phyloP scores from a whole-genome alignment of 148 eudicot genomes.

The Vaccinium vitisidaea region DNA sequence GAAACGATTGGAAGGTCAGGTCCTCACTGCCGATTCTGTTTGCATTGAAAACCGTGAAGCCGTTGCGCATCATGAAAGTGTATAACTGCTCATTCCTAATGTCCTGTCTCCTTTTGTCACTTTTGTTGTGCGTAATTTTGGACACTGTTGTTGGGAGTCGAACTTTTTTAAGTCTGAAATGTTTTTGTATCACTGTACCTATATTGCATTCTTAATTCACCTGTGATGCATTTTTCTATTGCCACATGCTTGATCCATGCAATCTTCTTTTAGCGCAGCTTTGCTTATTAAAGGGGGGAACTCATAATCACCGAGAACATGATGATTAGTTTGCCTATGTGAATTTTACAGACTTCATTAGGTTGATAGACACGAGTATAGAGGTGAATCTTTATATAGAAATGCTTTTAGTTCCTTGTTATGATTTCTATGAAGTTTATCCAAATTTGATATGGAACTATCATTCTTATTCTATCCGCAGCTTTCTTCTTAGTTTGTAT shows the following conservation, averaged over 20 bases:
- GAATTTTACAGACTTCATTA: background rate
- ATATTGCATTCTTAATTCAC: background rate
- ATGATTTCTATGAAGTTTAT: background rate
- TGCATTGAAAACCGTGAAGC: conserved; percentile 66
- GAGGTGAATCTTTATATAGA: background rate
- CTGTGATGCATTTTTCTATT: background rate
- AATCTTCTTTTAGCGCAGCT: background rate
- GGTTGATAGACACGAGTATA: background rate
- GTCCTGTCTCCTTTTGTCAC: background rate
- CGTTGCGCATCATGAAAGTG: conserved; percentile 65
- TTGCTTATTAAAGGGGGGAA: background rate
- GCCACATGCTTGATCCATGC: background rate
- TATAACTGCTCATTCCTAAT: conserved; percentile 27
- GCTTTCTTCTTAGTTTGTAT: too few relatives aligned
- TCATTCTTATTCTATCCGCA: too few relatives aligned
- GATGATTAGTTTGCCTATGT: background rate
- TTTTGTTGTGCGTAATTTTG: conserved; percentile 8
- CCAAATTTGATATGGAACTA: too few relatives aligned
- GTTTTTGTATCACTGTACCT: background rate
- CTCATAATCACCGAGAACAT: background rate
- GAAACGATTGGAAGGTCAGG: conserved; percentile 80
- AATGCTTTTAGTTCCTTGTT: background rate
- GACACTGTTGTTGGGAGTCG: background rate
- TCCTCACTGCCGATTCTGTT: conserved; percentile 58
- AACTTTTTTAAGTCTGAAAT: background rate